Evolutionary conservation across 176 grass and related monocot species (phyloP).

Genomic region (Oryza australiensis): DNA sequence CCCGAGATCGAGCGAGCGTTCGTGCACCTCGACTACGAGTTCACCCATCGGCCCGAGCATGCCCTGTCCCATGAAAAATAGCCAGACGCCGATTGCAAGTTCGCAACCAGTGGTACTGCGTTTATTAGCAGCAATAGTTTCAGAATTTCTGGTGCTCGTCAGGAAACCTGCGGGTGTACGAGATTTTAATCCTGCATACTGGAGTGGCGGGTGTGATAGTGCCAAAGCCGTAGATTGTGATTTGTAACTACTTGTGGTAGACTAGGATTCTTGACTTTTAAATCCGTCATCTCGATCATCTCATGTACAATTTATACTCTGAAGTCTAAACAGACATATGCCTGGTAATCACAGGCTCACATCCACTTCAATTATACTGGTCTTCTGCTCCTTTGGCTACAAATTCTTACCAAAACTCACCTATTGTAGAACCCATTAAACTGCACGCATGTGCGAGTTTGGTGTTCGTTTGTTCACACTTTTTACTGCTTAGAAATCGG

Average conservation of each 20-base stretch:
- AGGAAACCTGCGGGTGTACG: constrained; percentile 36
- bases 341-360: background rate
- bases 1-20: constrained; percentile 93
- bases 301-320: background rate
- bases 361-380: background rate
- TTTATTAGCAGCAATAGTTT: background rate
- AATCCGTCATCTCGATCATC: background rate
- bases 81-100: background rate
- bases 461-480: background rate
- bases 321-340: background rate
- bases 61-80: constrained; percentile 70
- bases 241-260: background rate
- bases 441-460: background rate
- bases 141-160: constrained; percentile 11
- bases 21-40: constrained; percentile 97
- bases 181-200: background rate
- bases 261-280: background rate
- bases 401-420: too few relatives aligned
- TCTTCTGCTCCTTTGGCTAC: background rate
- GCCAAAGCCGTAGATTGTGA: background rate
- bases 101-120: background rate
- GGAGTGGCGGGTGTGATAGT: background rate
- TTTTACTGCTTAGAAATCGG: background rate
- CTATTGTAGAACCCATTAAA: background rate
- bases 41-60: constrained; percentile 86